A percentile compares a stretch with the other conserved stretches of the same genome.
phyloP scores from a whole-genome alignment of 176 grass and related monocot genomes.

The Otatea glauca region DNA sequence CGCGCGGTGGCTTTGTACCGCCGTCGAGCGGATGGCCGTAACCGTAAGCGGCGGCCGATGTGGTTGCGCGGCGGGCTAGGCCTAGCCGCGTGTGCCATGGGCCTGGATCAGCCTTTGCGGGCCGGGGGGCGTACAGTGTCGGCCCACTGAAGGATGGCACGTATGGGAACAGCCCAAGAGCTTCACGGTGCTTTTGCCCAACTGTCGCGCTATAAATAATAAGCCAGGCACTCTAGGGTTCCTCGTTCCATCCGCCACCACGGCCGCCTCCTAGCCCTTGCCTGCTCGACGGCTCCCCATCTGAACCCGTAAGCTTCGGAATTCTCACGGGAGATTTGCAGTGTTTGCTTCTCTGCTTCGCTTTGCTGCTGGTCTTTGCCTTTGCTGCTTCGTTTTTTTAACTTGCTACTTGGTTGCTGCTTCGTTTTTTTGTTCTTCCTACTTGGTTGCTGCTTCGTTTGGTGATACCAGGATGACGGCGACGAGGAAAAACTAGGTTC shows the following conservation, averaged over 20 bases:
- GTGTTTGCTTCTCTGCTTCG: neutral
- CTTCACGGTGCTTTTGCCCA: neutral
- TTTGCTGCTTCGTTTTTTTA: neutral
- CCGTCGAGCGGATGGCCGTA: no score
- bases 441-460: neutral
- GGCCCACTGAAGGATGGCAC: neutral
- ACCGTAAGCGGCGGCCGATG: no score
- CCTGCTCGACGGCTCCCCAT: neutral
- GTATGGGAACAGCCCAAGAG: neutral
- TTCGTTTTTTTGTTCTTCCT: no score
- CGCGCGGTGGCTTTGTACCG: no score
- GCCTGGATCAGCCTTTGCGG: no score
- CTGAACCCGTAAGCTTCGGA: neutral
- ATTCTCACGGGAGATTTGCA: neutral
- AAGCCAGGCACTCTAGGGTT: neutral
- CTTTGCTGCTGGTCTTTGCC: neutral
- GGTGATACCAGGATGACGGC: neutral
- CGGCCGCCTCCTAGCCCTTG: no score
- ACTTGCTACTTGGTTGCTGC: no score
- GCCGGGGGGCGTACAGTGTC: no score
- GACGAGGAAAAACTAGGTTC: conserved; percentile 58
- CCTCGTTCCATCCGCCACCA: neutral
- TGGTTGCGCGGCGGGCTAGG: no score
- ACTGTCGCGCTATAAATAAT: neutral
- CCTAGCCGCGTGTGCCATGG: no score